Base-by-base conservation (phyloP, 2,329 filamentous ascomycete genomes). In the Penicillium sp. region DNA sequence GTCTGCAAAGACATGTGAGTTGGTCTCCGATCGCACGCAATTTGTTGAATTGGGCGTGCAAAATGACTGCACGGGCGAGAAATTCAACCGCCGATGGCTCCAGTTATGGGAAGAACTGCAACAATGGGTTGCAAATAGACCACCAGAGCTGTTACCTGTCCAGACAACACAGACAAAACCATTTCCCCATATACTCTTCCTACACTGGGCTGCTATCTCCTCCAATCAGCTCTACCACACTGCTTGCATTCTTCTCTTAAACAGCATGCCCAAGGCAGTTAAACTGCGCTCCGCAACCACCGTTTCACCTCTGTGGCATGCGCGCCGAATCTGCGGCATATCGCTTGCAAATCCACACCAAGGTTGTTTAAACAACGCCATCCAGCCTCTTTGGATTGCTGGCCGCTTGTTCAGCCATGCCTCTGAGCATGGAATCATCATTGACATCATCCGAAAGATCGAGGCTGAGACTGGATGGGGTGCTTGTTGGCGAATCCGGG, bases 201-300 rank as follows among this genome's bases (percentile, higher is more conserved):
- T 75, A 1, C 77, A 81, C 51, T 80, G 76, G 74, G 78, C 80
- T 0, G 81, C 78, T 3, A 84, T 84, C 21, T 84, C 81, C 0
- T 78, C 78, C 0, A 84, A 81, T 44, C 81, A 84, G 55, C 70
- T 84, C 0, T 81, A 83, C 39, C 82, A 84, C 56, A 82, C 82
- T 0, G 75, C 79, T 7, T 80, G 78, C 54, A 76, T 83, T 9
- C 61, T 84, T 8, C 69, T 85, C 10, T 68, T 84, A 0, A 73
- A 75, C 20, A 71, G 72, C 12, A 75, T 71, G 55, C 77, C 78
- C 1, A 72, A 67, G 54, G 66, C 53, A 24, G 66, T 56, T 1
- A 57, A 58, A 17, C 33, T 67, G 3, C 55, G 52, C 9, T 46
- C 58, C 5, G 59, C 51, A 3, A 46, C 54, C 1, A 54, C 49